Evolutionary conservation across 2,329 filamentous ascomycete genomes (phyloP).

Genomic region (Exophiala xenobiotica): DNA sequence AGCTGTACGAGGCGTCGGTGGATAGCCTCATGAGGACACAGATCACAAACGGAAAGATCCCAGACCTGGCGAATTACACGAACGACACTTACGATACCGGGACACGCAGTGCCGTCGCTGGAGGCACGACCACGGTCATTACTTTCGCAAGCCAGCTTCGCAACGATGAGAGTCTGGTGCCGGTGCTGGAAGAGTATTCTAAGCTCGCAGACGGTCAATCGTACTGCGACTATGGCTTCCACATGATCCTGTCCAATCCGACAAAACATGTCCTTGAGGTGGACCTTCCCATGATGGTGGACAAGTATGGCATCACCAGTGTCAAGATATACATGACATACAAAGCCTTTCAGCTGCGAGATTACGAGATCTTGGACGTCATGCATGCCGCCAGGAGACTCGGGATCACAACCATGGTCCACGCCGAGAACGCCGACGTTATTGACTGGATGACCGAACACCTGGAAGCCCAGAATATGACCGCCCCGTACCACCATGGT

Average conservation of each 20-base stretch:
- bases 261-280: constrained; percentile 35
- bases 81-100: constrained; percentile 50
- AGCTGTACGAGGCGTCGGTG: constrained; percentile 25
- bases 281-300: constrained; percentile 40
- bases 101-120: constrained; percentile 56
- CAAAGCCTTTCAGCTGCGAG: constrained; percentile 41
- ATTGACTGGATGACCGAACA: constrained; percentile 34
- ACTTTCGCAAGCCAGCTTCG: constrained; percentile 57
- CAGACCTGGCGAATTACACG: not conserved
- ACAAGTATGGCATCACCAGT: constrained; percentile 41
- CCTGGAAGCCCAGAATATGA: constrained; percentile 13
- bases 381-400: constrained; percentile 40
- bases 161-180: constrained; percentile 45
- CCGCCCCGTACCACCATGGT: constrained; percentile 42
- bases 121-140: constrained; percentile 59
- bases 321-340: constrained; percentile 52
- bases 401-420: constrained; percentile 50
- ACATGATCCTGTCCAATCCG: constrained; percentile 43
- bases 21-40: not conserved
- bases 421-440: constrained; percentile 49
- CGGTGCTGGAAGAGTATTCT: constrained; percentile 49
- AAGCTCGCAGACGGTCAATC: constrained; percentile 35
- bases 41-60: not conserved
- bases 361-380: constrained; percentile 44
- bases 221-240: constrained; percentile 58